These are phyloP conservation scores for Clavispora phyllophila DNA, from an alignment of 805 yeast genomes.

Conservation along the genomic window DNA sequence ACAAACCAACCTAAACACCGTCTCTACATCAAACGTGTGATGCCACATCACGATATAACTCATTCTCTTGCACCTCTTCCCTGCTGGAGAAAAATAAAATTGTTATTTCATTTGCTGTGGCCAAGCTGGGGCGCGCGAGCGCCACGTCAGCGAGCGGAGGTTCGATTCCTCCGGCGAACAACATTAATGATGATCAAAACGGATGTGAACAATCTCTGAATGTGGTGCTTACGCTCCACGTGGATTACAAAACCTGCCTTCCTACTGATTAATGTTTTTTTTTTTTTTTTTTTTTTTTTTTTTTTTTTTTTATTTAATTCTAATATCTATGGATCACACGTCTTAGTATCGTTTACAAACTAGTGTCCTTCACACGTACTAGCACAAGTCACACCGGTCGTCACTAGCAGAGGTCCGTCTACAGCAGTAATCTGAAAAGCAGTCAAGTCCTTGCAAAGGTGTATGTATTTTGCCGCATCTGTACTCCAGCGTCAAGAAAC, in stretches of 20 bases:
- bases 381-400: too few relatives aligned
- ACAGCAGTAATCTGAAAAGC: too few relatives aligned
- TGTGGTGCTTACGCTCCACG: conserved; percentile 34
- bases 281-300: not conserved
- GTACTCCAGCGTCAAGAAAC: not conserved
- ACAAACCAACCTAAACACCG: too few relatives aligned
- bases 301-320: not conserved
- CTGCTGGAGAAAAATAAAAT: not conserved
- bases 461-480: not conserved
- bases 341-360: too few relatives aligned
- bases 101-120: conserved; percentile 14
- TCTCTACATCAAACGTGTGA: too few relatives aligned
- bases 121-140: conserved; percentile 10
- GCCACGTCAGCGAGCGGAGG: conserved; percentile 7
- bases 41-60: too few relatives aligned
- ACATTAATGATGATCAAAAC: conserved; percentile 38
- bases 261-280: conserved; percentile 38
- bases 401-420: too few relatives aligned
- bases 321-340: too few relatives aligned
- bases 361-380: too few relatives aligned
- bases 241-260: conserved; percentile 47
- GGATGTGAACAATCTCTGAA: conserved; percentile 51
- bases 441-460: too few relatives aligned
- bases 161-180: conserved; percentile 20
- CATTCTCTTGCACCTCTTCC: not conserved